Evolutionary conservation across 1,284 basidiomycete genomes (phyloP), one percentile per base, ranked within the genome.

Genomic region (Fistulinella cinereoalba): DNA sequence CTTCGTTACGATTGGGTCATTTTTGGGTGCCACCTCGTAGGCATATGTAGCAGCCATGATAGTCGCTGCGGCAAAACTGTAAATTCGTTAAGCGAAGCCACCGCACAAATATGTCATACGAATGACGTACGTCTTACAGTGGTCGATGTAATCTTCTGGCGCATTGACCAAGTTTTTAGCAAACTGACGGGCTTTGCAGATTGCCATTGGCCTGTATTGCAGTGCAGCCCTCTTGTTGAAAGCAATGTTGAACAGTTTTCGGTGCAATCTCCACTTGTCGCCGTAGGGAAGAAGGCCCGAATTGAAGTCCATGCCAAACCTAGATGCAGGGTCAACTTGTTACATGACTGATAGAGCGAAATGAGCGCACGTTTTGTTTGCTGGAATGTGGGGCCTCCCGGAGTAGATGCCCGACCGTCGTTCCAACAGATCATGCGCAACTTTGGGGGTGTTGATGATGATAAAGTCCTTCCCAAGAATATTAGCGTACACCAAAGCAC

Each of bases 381-480:
- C 53, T 2, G 47, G 49, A 29, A 63, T 37, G 36, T 54, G 18
- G 2, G 72, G 70, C n/a, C 76, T 63, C 43, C 68, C 67, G 1
- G 71, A 75, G 53, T 76, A 77, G 16, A 66, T 64, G 1, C 54
- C 33, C 1, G 71, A 69, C 15, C 74, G 65, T 41, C 60, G 69
- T 11, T 75, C 71, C 34, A 76, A 52, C 13, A 77, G 46, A 24
- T 72, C 74, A 5, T 60, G 61, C 1, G 67, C 71, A 3, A 67
- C 60, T 33, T 66, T 56, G n/a, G 47, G 50, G 12, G 60, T 66
- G 33, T 72, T 73, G 43, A 78, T 54, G 18, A 77, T 46, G 36
- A 76, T 43, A 10, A 75, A 57, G 34, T 67, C 60, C 11, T 49
- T 62, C n/a, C 73, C 70, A 1, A 73, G 52, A 3, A 67, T 46